A percentile compares a stretch with the other conserved stretches of the same genome.
Evolutionary conservation across 2,329 filamentous ascomycete genomes (phyloP).

Genomic region (Claviceps sp.): DNA sequence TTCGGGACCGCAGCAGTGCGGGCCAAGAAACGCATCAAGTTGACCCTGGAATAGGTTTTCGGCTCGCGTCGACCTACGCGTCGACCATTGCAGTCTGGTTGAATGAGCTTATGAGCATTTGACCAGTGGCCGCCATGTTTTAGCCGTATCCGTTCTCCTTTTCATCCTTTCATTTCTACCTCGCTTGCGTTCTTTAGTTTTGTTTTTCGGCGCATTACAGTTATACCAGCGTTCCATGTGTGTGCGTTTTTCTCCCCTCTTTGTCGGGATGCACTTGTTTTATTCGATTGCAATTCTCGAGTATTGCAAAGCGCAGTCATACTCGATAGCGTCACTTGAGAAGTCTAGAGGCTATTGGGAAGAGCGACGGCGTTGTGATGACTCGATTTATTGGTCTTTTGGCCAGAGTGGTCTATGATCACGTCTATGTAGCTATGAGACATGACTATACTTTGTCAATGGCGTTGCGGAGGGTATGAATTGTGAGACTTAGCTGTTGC

Average conservation of each 20-base stretch:
- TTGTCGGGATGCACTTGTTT: neutral
- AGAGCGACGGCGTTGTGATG: slow-evolving; percentile 8
- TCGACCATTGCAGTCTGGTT: neutral
- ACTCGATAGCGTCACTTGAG: slow-evolving; percentile 14
- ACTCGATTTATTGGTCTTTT: neutral
- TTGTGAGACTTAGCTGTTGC: neutral
- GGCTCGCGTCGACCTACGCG: slow-evolving; percentile 4
- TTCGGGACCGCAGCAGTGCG: neutral
- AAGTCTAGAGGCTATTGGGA: neutral
- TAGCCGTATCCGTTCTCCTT: neutral
- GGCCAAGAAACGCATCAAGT: slow-evolving; percentile 4
- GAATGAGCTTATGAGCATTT: neutral
- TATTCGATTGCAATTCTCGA: neutral
- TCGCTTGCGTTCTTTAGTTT: neutral
- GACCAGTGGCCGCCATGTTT: neutral
- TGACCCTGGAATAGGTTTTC: slow-evolving; percentile 10
- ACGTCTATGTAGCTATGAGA: neutral
- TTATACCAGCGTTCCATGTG: slow-evolving; percentile 5
- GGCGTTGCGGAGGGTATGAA: neutral
- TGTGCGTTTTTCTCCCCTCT: slow-evolving; percentile 2
- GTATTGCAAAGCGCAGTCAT: neutral
- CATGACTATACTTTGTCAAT: neutral
- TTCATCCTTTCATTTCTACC: neutral
- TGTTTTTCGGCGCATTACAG: slow-evolving; percentile 7
- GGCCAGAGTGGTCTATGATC: neutral